Conservation (phyloP, 495 filamentous ascomycete genomes). For the Physcia stellaris region DNA sequence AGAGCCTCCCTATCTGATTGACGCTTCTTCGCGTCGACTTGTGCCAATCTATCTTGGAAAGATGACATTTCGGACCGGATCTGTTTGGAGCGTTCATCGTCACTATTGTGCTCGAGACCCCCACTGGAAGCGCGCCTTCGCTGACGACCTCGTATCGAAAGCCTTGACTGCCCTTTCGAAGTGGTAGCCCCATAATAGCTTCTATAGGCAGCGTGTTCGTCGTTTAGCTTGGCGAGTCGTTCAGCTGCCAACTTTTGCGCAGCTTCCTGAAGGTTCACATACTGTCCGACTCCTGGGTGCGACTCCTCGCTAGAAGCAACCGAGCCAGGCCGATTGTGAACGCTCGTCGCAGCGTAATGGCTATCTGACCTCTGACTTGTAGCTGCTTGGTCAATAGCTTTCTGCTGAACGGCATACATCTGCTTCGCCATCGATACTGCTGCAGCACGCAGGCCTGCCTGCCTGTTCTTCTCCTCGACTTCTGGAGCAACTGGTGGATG, state of each 20-base stretch:
- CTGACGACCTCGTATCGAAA: conserved; percentile 39
- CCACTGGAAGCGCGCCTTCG: conserved; percentile 60
- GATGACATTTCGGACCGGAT: conserved; percentile 72
- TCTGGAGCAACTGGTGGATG: conserved; percentile 59
- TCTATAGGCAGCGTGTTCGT: conserved; percentile 54
- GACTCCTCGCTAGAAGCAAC: conserved; percentile 25
- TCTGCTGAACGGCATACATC: conserved; percentile 60
- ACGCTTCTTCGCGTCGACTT: conserved; percentile 65
- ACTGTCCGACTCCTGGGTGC: conserved; percentile 23
- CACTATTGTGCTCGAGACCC: conserved; percentile 43
- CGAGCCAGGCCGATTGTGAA: conserved; percentile 25
- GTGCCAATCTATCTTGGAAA: conserved; percentile 50
- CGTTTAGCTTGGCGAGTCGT: conserved; percentile 64
- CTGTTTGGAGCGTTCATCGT: conserved; percentile 51
- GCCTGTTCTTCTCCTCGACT: conserved; percentile 54
- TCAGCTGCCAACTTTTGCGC: conserved; percentile 75
- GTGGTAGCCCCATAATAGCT: conserved; percentile 57
- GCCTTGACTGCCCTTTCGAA: conserved; percentile 29
- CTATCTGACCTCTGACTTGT: conserved; percentile 14
- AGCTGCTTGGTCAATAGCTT: conserved; percentile 33
- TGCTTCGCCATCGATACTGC: conserved; percentile 77
- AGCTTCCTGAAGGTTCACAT: conserved; percentile 61
- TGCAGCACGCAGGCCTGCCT: conserved; percentile 62
- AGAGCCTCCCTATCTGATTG: conserved; percentile 57
- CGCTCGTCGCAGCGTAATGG: conserved; percentile 26